Evolutionary conservation across 208 protist genomes (phyloP).

Genomic region (Novymonas esmeraldas): DNA sequence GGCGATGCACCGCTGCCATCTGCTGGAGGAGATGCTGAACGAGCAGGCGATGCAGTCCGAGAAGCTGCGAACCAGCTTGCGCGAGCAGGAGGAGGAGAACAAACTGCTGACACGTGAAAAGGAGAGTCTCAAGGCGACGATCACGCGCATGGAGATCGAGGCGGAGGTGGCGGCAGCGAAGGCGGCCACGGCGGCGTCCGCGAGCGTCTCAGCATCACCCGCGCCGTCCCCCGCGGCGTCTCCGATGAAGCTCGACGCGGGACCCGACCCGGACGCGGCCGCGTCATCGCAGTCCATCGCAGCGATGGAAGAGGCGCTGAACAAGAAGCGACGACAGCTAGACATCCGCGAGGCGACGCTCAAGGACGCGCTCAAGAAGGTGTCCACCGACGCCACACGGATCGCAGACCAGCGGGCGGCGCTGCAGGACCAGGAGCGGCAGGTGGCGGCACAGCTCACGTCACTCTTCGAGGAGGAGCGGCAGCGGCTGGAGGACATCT

Average conservation of each 20-base stretch:
- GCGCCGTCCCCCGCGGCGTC: conserved; percentile 1
- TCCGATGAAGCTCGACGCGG: conserved; percentile 5
- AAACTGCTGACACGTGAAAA: conserved; percentile 42
- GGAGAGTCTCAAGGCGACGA: conserved; percentile 40
- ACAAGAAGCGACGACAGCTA: conserved; percentile 48
- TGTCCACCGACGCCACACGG: conserved; percentile 47
- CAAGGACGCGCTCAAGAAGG: conserved; percentile 70
- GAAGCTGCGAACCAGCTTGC: conserved; percentile 39
- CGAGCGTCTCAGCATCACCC: not conserved
- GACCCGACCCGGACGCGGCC: not conserved
- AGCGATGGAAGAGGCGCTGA: conserved; percentile 23
- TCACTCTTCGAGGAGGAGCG: conserved; percentile 46
- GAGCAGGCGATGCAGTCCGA: conserved; percentile 47
- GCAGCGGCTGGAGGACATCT: conserved; percentile 32
- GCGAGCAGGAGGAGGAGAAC: conserved; percentile 56
- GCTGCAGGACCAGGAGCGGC: conserved; percentile 49
- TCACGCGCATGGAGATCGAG: conserved; percentile 40
- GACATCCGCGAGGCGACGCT: conserved; percentile 63
- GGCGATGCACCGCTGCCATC: conserved; percentile 44
- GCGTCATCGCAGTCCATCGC: not conserved
- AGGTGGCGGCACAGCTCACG: conserved; percentile 32
- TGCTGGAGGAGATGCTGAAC: conserved; percentile 56
- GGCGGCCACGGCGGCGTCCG: conserved; percentile 12
- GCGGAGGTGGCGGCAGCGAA: conserved; percentile 36
- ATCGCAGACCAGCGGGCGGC: conserved; percentile 46